Conservation (phyloP, 208 protist genomes). For the Trypanosomatidae sp. region DNA sequence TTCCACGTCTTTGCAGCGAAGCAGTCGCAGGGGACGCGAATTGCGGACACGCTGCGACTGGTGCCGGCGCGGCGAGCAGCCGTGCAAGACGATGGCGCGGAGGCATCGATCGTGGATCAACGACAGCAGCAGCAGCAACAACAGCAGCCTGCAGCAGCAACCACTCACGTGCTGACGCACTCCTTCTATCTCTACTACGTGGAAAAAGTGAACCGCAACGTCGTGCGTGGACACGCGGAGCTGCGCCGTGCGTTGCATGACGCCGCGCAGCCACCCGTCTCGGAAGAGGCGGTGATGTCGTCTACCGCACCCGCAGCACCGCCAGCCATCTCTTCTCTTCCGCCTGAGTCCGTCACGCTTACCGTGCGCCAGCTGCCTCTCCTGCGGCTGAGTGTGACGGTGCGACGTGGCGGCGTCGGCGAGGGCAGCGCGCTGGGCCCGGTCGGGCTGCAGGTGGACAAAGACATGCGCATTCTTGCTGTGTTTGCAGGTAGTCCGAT, state of each 20-base stretch:
- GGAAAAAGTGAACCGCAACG: constrained; percentile 46
- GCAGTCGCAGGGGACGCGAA: constrained; percentile 54
- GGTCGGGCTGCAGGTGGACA: constrained; percentile 60
- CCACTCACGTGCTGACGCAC: no score
- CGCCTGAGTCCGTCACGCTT: constrained; percentile 57
- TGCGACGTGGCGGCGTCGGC: constrained; percentile 32
- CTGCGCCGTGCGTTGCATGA: constrained; percentile 25
- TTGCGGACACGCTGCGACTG: constrained; percentile 52
- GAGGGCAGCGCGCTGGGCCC: constrained; percentile 39
- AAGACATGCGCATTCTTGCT: constrained; percentile 43
- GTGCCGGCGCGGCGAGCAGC: constrained; percentile 10
- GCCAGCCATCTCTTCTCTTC: not conserved
- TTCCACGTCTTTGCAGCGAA: constrained; percentile 78
- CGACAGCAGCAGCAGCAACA: no score
- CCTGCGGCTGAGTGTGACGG: constrained; percentile 35
- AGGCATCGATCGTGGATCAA: no score
- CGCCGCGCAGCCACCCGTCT: constrained; percentile 22
- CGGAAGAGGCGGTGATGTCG: no score
- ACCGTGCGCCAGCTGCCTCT: constrained; percentile 63
- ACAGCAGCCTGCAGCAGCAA: no score
- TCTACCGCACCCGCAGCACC: not conserved
- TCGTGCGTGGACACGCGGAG: constrained; percentile 26
- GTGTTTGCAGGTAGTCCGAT: constrained; percentile 45
- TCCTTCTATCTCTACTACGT: constrained; percentile 48
- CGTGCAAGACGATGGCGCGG: no score